Conservation (phyloP, 2,329 filamentous ascomycete species). For the Ophidiomyces ophidiicola region DNA sequence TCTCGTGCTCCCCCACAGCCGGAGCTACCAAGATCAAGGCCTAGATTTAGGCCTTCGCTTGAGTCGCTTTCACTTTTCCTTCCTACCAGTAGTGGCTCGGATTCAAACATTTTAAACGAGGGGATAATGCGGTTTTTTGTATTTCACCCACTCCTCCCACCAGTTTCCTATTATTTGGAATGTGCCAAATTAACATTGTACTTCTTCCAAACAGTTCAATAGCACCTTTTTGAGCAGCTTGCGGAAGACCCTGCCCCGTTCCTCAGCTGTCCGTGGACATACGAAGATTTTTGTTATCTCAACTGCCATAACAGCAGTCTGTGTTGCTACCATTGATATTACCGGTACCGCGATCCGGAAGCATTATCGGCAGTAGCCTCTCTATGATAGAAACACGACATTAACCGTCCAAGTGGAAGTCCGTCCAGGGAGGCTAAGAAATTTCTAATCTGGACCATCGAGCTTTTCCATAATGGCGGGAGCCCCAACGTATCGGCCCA, state of each 20-base stretch:
- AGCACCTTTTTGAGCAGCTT: conserved; percentile 5
- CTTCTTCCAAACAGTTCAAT: too few relatives aligned
- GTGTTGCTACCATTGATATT: conserved; percentile 6
- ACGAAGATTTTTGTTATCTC: conserved; percentile 8
- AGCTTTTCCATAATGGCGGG: conserved; percentile 24
- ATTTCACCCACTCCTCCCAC: not conserved
- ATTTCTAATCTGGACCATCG: not conserved
- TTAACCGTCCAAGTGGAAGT: too few relatives aligned
- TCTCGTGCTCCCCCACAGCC: not conserved
- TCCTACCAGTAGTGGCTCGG: too few relatives aligned
- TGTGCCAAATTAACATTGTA: too few relatives aligned
- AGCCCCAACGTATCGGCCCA: conserved; percentile 30
- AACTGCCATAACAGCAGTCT: conserved; percentile 4
- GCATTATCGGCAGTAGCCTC: conserved; percentile 8
- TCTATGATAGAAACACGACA: not conserved
- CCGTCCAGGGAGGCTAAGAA: conserved; percentile 5
- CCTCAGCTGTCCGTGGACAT: not conserved
- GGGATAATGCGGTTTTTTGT: conserved; percentile 7
- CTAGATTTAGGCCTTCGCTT: not conserved
- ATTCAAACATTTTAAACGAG: too few relatives aligned
- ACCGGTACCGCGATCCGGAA: conserved; percentile 6
- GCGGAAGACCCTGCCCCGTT: conserved; percentile 1
- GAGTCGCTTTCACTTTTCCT: not conserved
- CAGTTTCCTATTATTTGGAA: not conserved
- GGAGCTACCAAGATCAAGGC: not conserved